Evolutionary conservation across 768 basidiomycete genomes (phyloP), one percentile per base, ranked within the genome.

Genomic region (Boletellus ananas): DNA sequence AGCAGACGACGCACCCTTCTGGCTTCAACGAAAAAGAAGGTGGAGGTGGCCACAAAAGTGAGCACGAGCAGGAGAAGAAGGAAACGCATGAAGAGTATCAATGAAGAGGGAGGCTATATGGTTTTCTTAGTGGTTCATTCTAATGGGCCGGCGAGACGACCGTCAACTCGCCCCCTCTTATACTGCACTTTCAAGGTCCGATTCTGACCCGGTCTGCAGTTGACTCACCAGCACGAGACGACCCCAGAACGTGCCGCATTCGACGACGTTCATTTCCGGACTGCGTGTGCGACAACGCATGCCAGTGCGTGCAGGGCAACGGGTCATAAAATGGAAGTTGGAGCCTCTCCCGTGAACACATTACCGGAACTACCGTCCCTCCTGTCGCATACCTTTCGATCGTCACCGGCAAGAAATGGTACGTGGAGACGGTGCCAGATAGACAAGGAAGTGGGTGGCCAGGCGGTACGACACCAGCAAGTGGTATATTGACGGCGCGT

Each of bases 11-110:
- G 25, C 39, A 63, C 62, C 63, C 49, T 52, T 60, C 51, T 59
- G 47, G 54, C 62, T 50, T 63, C 62, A 55, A 62, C 63, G 17
- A 53, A 63, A 65, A 63, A 63, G 62, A 63, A 63, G 34, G 62
- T 65, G 50, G 62, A 63, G 40, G 43, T 45, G 3, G 62, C 63
- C 51, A 63, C 45, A 52, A 63, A 63, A 38, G 63, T 65, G 1
- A 63, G 62, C 41, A 63, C 62, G 43, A 65, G 51, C 36, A 65
- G 9, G 33, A 63, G 62, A 45, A 63, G 62, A 53, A 65, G 55
- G 55, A 53, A 65, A 33, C 62, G 62, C 62, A 63, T 63, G 47
- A 31, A 40, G 43, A 21, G 34, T 43, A 45, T 46, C 45, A 18
- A 27, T 36, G 34, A 6, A 25, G 29, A 29, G 29, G 23, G 34